phyloP scores from a whole-genome alignment of 805 yeast genomes.

The Starmerella geochares region DNA sequence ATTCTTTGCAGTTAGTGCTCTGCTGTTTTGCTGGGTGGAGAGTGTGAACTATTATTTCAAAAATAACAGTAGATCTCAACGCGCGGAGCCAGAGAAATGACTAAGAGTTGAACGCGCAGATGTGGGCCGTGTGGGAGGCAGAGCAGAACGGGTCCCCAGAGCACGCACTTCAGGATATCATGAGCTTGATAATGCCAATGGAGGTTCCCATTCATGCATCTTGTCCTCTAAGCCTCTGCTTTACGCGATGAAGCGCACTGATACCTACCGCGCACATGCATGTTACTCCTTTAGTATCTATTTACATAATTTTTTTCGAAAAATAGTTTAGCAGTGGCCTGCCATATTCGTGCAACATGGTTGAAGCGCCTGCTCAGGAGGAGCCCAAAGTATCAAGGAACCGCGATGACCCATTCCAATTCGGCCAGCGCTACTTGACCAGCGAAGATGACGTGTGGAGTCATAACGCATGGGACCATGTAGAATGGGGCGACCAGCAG shows the following conservation, averaged over 20 bases:
- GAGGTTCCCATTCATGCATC: no score
- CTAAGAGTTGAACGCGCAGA: no score
- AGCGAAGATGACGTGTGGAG: slow-evolving; percentile 70
- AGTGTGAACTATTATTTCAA: no score
- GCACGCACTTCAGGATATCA: no score
- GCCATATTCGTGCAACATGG: background rate
- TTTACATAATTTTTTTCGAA: slow-evolving; percentile 4
- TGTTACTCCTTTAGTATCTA: background rate
- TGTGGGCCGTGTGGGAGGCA: no score
- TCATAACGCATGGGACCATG: slow-evolving; percentile 95
- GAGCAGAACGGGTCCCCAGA: no score
- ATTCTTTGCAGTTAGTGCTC: slow-evolving; percentile 32
- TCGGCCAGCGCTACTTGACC: slow-evolving; percentile 73
- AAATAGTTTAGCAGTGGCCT: background rate
- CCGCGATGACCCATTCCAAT: slow-evolving; percentile 76
- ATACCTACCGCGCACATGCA: background rate
- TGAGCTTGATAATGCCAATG: no score
- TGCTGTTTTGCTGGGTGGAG: background rate
- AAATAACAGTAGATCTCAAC: no score
- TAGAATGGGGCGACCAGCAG: slow-evolving; percentile 94
- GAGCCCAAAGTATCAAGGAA: slow-evolving; percentile 1
- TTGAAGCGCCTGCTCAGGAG: background rate
- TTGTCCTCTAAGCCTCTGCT: no score
- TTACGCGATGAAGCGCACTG: no score
- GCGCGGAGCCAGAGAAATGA: no score